Evolutionary conservation across 345 rosid genomes (phyloP).

Genomic region (Murraya paniculata): DNA sequence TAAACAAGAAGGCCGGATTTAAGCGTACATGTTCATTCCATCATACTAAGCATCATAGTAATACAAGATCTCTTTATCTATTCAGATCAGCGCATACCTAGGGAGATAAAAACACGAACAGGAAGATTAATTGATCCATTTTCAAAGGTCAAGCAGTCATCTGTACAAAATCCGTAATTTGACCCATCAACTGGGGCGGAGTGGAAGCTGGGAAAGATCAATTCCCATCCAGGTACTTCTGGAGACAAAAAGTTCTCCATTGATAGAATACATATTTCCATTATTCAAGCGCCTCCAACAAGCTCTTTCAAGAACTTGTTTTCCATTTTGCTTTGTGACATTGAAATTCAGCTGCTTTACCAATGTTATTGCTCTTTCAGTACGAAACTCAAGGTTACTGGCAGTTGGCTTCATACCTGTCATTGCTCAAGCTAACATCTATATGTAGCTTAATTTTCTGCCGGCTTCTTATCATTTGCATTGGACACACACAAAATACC

Average conservation of each 20-base stretch:
- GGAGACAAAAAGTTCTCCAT: not conserved
- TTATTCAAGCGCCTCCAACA: not conserved
- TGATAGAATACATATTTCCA: not conserved
- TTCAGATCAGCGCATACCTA: not conserved
- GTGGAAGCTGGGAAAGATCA: not conserved
- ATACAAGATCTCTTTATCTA: not conserved
- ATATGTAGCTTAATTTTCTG: conserved; percentile 25
- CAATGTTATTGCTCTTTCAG: conserved; percentile 1
- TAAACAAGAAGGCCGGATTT: not conserved
- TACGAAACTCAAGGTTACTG: not conserved
- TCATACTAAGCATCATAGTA: not conserved
- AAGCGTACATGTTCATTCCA: not conserved
- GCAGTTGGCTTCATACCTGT: conserved; percentile 23
- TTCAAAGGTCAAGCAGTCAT: not conserved
- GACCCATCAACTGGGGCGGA: not conserved
- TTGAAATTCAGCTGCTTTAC: not conserved
- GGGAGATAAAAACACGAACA: not conserved
- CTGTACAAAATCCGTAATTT: not conserved
- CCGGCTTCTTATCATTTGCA: conserved; percentile 22
- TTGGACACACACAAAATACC: conserved; percentile 53
- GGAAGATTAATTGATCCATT: not conserved
- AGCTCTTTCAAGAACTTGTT: not conserved
- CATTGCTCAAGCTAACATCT: conserved; percentile 15
- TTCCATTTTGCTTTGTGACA: conserved; percentile 15
- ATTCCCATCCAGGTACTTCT: not conserved